These are phyloP conservation scores for Nicotiana tomentosiformis DNA, from an alignment of 257 asterid species.

Conservation along the genomic window DNA sequence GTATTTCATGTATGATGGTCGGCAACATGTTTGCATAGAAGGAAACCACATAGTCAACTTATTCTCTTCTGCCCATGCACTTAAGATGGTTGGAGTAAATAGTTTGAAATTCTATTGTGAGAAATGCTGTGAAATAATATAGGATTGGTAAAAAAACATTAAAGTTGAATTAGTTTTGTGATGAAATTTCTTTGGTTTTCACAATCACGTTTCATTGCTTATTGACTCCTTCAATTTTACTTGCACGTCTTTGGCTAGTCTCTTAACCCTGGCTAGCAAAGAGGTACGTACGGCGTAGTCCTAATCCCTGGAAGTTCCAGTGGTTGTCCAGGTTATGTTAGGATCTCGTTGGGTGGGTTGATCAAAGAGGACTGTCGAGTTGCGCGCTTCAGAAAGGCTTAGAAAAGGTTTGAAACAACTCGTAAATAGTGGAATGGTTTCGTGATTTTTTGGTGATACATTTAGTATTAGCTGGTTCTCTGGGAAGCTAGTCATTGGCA, in stretches of 20 bases:
- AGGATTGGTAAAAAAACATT: too few relatives aligned
- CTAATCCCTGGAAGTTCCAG: constrained; percentile 71
- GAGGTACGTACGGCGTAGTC: constrained; percentile 47
- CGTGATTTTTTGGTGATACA: constrained; percentile 19
- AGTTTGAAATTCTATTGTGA: too few relatives aligned
- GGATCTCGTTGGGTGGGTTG: constrained; percentile 82
- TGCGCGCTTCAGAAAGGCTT: constrained; percentile 59
- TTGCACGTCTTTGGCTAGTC: constrained; percentile 45
- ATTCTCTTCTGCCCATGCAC: background rate
- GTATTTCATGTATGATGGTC: constrained; percentile 95
- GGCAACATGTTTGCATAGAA: constrained; percentile 74
- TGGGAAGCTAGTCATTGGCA: background rate
- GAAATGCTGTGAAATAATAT: too few relatives aligned
- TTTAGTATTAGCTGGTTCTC: background rate
- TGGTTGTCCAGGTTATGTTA: constrained; percentile 70
- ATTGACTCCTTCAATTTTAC: background rate
- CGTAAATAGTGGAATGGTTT: constrained; percentile 65
- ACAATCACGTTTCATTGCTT: background rate
- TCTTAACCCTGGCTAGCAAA: constrained; percentile 62
- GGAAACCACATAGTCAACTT: constrained; percentile 56
- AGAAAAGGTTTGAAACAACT: constrained; percentile 67
- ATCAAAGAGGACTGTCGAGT: constrained; percentile 50
- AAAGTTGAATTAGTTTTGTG: too few relatives aligned
- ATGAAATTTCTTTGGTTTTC: background rate
- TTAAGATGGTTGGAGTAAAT: too few relatives aligned